Base-by-base conservation (phyloP, 192 early-diverging fungal genomes). In the Coemansia sp. region DNA sequence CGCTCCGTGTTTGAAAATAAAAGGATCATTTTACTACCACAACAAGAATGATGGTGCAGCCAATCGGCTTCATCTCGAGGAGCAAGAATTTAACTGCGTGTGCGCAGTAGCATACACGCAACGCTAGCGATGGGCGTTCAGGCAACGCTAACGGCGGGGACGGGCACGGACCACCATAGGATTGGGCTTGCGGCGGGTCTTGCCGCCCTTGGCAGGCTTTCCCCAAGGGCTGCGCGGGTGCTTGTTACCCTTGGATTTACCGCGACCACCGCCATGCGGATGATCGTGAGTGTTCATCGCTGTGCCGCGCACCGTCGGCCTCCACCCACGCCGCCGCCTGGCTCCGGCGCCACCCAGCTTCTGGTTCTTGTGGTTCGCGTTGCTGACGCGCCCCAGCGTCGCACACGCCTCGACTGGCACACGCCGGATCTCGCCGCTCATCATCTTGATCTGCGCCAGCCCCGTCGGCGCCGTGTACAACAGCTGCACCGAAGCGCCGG, bases 201-300 rank as follows among this genome's bases (percentile, higher is more conserved):
- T 93, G 71, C 89, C 90, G 69, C 93, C 96, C 87, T 96, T 95
- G 64, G 96, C 89, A 61, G 89, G 85, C 76, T 87, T 89, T 74
- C 94, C 94, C 93, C 94, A 96, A 23, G 91, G 91, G 60, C 89
- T 90, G 64, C 91, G 82, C 47, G 94, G 91, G 61, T 91, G 86
- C 76, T 91, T 91, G 75, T 89, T 89, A 67, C 96, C 92, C 88
- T 97, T 98, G 58, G 87, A 89, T 72, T 98, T 96, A 34, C 91
- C 86, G 65, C 88, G 84, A 52, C 94, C 95, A 89, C 97, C 97
- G 81, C 97, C 97, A 75, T 96, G 95, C 59, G 97, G 97, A 83
- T 99, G 97, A 81, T 95, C 94, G 52, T 83, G 81, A 8, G 92
- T 87, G 83, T 92, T 96, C 91, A 91, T 91, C n/a, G 94, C 93